Base-by-base conservation (phyloP, 768 basidiomycete species). In the Lenzites betulinus region DNA sequence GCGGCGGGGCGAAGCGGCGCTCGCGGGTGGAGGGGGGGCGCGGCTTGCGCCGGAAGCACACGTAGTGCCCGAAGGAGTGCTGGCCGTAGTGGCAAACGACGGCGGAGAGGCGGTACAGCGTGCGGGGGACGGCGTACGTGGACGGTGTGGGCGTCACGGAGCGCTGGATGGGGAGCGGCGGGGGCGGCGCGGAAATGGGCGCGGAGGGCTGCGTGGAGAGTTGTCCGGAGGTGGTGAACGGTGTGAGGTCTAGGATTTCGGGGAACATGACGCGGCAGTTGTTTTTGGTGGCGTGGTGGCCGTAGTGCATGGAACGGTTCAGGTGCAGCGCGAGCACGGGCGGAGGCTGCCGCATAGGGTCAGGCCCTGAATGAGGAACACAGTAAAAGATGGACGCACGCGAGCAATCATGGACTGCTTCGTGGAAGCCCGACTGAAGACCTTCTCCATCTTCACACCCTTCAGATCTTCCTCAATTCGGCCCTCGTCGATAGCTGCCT, bases 71-170 rank as follows among this genome's bases (percentile, higher is more conserved):
- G 70, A 91, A 95, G 4, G 89, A 89, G 69, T 97, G 95, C 54
- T 88, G 85, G 15, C 96, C 96, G 70, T 88, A 96, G 73, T 98
- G 96, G 66, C 93, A 93, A 16, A 98, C 94, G 30, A 92, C 86
- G 11, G 92, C 87, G 2, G 86, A 75, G 36, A 98, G 83, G 47
- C 94, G 85, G 73, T 98, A 98, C 36, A 95, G 77, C n/a, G 86
- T 88, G 46, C 85, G 78, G n/a, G 81, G 78, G 1, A 74, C 67
- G 26, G 79, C 72, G 59, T 82, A 82, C 30, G 78, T 81, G 25
- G 81, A 78, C 8, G 83, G 83, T 0, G 86, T 85, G 1, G 83
- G 84, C 0, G 84, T 86, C 1, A 79, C 77, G 15, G 84, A 79
- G 26, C 85, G 72, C 30, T 72, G 71, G 7, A 70, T 67, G 33